Evolutionary conservation across 306 rosid species (phyloP).

Genomic region (Medicago ruthenica): DNA sequence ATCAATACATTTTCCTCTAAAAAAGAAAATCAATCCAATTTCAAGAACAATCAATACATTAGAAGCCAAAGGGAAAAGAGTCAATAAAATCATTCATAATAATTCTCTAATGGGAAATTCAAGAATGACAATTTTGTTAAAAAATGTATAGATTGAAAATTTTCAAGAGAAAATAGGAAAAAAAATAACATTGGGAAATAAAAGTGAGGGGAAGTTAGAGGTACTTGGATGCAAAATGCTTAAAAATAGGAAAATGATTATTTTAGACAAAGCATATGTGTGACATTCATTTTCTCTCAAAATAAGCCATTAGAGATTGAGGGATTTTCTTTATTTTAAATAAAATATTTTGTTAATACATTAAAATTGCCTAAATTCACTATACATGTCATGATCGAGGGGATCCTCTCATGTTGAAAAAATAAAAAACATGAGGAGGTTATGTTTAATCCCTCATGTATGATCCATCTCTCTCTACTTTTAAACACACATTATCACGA

Average conservation of each 20-base stretch:
- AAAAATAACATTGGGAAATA: conserved; percentile 40
- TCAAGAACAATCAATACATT: conserved; percentile 25
- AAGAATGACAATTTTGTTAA: not conserved
- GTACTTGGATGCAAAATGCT: conserved; percentile 10
- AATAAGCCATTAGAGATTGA: conserved; percentile 13
- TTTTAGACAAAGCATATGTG: conserved; percentile 19
- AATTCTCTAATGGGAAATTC: conserved; percentile 18
- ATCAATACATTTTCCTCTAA: conserved; percentile 45
- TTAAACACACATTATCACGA: too few species aligned
- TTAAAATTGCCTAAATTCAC: too few species aligned
- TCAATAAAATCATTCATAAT: conserved; percentile 20
- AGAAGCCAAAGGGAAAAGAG: conserved; percentile 40
- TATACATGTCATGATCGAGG: too few species aligned
- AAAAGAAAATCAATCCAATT: conserved; percentile 3
- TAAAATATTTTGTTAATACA: not conserved
- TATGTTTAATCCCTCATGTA: too few species aligned
- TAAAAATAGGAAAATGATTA: conserved; percentile 21
- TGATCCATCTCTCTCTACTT: too few species aligned
- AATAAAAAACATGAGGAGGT: too few species aligned
- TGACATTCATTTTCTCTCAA: conserved; percentile 28
- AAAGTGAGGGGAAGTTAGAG: conserved; percentile 32
- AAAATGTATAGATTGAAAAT: conserved; percentile 32
- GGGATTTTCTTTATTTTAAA: not conserved
- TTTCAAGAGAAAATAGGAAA: conserved; percentile 40
- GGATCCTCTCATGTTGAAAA: too few species aligned